Base-by-base conservation (phyloP, 495 filamentous ascomycete genomes). In the Podospora didyma region DNA sequence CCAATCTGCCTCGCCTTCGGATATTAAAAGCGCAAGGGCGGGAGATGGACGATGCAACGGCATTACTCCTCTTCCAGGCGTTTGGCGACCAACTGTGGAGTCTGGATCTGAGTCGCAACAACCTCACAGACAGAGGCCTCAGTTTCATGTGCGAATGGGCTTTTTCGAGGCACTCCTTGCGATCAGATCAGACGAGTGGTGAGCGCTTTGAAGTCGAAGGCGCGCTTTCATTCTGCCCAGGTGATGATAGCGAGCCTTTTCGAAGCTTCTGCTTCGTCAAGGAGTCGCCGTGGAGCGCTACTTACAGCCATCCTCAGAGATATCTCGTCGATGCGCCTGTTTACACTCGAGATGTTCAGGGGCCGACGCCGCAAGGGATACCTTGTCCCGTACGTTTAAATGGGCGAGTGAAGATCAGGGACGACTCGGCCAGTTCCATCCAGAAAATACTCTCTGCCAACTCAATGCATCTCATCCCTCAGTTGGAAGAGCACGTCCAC, bases 31-130 rank as follows among this genome's bases (percentile, higher is more conserved):
- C 53, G 0, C 60, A 60, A 24, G 68, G 70, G 12, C 66, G 67
- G 5, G 70, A 73, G 51, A 59, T 78, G 52, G 72, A 73, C 39
- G 68, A 76, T 37, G 6, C 28, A 3, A 62, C 63, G 0, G 69
- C 67, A 0, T 44, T 23, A 16, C 23, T 67, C 16, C 58, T 79
- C 16, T 59, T 75, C 45, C 28, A 52, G 42, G 42, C 59, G 0
- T 74, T 78, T 37, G 21, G 53, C 19, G 46, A 51, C 9, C 73
- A 69, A 20, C 52, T 79, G 19, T 79, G 75, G 77, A 76, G 77
- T 52, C 51, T 80, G 10, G 75, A 80, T 37, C 54, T 80, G 1
- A 75, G 67, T 56, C 24, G 67, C n/a, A 80, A 79, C 51, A 67
- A 60, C 7, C 54, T 79, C 11, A 66, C 71, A 0, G 71, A 77